Evolutionary conservation across 805 yeast species (phyloP).

Genomic region (Candida krabiensis): DNA sequence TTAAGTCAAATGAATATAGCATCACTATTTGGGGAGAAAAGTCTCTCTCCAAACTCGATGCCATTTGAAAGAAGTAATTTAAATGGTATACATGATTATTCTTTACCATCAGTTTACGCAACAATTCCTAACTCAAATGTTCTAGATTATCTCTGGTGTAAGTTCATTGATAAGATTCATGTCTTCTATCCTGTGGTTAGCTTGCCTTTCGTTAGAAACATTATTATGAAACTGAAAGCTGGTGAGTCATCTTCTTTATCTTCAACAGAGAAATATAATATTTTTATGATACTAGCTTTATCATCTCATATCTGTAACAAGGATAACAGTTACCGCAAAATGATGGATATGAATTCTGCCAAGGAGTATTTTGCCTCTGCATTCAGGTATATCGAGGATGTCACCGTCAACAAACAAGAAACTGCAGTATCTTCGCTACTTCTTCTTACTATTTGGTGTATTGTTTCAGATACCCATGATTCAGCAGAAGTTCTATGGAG

Average conservation of each 20-base stretch:
- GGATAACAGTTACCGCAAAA: background rate
- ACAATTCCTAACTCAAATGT: background rate
- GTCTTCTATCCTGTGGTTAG: constrained; percentile 3
- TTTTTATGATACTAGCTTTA: constrained; percentile 2
- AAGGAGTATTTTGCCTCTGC: constrained; percentile 3
- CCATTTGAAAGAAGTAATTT: background rate
- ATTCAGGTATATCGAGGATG: constrained; percentile 2
- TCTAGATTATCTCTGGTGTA: background rate
- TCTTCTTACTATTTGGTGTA: background rate
- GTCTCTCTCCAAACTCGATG: background rate
- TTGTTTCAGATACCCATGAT: background rate
- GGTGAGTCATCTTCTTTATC: background rate
- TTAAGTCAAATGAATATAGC: constrained; percentile 1
- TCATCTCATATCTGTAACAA: background rate
- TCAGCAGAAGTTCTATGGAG: constrained; percentile 1
- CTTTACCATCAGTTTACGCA: constrained; percentile 1
- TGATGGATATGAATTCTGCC: constrained; percentile 1
- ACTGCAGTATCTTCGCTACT: background rate
- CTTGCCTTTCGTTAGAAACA: background rate
- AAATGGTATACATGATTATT: background rate
- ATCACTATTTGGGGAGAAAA: background rate
- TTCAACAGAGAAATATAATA: background rate
- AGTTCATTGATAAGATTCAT: constrained; percentile 4
- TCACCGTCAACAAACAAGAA: background rate
- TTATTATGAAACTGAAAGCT: background rate